Base-by-base conservation (phyloP, 371 early-diverging fungal species). In the Quaeritorhiza haematococci region DNA sequence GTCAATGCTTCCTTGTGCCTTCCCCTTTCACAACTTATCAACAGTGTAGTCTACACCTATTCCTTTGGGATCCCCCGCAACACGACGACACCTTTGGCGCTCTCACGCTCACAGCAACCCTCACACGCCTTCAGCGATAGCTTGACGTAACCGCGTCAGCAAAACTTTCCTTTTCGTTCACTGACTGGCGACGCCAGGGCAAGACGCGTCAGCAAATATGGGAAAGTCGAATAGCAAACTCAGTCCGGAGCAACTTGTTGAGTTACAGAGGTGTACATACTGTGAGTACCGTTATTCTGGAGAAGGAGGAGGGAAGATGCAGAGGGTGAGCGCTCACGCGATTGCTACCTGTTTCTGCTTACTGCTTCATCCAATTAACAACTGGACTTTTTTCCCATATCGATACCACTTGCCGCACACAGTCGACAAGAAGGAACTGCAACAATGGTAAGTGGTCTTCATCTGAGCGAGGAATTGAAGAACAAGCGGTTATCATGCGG, bases 391-490 rank as follows among this genome's bases (percentile, higher is more conserved):
- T 6, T 21, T 10, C 46, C 7, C 23, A 33, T 38, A 13, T 33
- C 28, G 26, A 46, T 3, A 3, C 43, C 19, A 10, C 27, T 28
- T 21, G 23, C 46, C 27, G 19, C 47, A 23, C 19, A 42, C 34
- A 93, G 93, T 94, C 51, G 91, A 93, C 64, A 89, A 88, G 69
- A 93, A 90, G 67, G 96, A 95, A 68, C 83, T 95, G 33, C 91
- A 92, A 68, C 90, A 91, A 80, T 95, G 96, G 94, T 88, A 84
- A 64, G 26, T 13, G 27, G 59, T 19, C 55, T 28, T 24, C 19
- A 30, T 13, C 49, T 33, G 32, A 21, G n/a, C 27, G 38, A 30
- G 3, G 34, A 24, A 13, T 32, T 13, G 10, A 34, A 43, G 19
- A 30, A 10, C 29, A 30, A 30, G 32, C 17, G n/a, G 46, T 15